Percentiles rank a stretch among this genome's conserved stretches.
Evolutionary conservation across 371 early-diverging fungal genomes (phyloP).

Genomic region (Fennellomyces sp.): DNA sequence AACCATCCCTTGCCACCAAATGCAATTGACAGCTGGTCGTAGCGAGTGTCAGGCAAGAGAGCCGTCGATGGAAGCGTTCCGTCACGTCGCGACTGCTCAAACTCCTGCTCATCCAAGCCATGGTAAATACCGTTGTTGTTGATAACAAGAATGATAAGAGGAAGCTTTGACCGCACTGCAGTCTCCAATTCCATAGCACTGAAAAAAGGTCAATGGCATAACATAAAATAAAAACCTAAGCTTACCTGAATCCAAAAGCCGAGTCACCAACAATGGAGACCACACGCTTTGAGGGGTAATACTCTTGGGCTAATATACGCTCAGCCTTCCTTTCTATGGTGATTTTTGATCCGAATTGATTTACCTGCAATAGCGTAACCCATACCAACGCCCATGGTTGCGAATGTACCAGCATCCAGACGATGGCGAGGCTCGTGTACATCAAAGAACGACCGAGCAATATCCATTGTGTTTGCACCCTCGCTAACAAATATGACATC

Average conservation of each 20-base stretch:
- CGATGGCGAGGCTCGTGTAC: conserved; percentile 67
- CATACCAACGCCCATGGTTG: conserved; percentile 86
- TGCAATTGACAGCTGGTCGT: conserved; percentile 69
- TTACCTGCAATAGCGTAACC: conserved; percentile 77
- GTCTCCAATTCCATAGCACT: conserved; percentile 85
- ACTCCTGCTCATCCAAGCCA: conserved; percentile 59
- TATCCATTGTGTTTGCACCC: conserved; percentile 89
- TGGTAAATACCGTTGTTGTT: conserved; percentile 85
- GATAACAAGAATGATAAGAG: conserved; percentile 73
- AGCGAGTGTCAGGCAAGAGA: conserved; percentile 66
- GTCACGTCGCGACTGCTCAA: conserved; percentile 26
- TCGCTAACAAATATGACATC: conserved; percentile 70
- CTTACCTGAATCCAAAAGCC: conserved; percentile 62
- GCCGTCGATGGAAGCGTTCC: conserved; percentile 65
- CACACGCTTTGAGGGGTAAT: conserved; percentile 55
- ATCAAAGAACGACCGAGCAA: conserved; percentile 74
- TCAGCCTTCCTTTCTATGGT: no score
- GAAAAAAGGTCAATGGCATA: no score
- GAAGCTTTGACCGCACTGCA: conserved; percentile 65
- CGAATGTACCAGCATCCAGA: conserved; percentile 79
- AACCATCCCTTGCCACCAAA: conserved; percentile 72
- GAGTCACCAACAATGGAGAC: conserved; percentile 81
- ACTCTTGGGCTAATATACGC: conserved; percentile 61
- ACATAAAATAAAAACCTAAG: not conserved
- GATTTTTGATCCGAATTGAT: not conserved